phyloP scores from a whole-genome alignment of 2,329 filamentous ascomycete genomes.

The Alternaria dauci region DNA sequence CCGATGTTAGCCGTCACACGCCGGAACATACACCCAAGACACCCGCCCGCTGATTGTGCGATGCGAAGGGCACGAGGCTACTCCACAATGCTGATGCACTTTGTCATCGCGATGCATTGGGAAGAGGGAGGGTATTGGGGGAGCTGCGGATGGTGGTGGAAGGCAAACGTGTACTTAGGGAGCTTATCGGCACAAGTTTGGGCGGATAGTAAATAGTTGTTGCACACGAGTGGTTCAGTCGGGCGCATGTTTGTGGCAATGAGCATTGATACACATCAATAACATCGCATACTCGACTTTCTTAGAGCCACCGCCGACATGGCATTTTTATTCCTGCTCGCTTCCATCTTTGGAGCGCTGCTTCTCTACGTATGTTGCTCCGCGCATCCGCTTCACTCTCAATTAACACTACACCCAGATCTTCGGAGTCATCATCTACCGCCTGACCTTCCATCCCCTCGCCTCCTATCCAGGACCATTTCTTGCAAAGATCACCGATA shows the following conservation, averaged over 20 bases:
- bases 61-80: slow-evolving; percentile 21
- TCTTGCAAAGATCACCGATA: slow-evolving; percentile 50
- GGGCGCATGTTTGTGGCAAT: slow-evolving; percentile 3
- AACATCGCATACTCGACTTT: not conserved
- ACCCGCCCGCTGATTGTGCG: slow-evolving; percentile 10
- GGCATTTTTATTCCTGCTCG: slow-evolving; percentile 28
- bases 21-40: slow-evolving; percentile 35
- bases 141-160: slow-evolving; percentile 41
- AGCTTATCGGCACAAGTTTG: not conserved
- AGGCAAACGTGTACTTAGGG: slow-evolving; percentile 27
- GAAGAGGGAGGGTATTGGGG: slow-evolving; percentile 33
- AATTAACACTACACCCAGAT: slow-evolving; percentile 31
- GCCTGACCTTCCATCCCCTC: slow-evolving; percentile 55
- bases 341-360: slow-evolving; percentile 33
- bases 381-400: not conserved
- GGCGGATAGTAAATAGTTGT: not conserved
- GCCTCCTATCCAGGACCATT: slow-evolving; percentile 55
- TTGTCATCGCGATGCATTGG: slow-evolving; percentile 12
- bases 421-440: slow-evolving; percentile 45
- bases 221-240: not conserved
- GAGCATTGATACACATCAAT: not conserved
- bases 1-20: slow-evolving; percentile 34
- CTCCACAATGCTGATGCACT: slow-evolving; percentile 4
- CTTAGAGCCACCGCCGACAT: slow-evolving; percentile 4
- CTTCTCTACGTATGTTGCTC: slow-evolving; percentile 35